Evolutionary conservation across 371 early-diverging fungal species (phyloP).

Genomic region (Zancudomyces culisetae): DNA sequence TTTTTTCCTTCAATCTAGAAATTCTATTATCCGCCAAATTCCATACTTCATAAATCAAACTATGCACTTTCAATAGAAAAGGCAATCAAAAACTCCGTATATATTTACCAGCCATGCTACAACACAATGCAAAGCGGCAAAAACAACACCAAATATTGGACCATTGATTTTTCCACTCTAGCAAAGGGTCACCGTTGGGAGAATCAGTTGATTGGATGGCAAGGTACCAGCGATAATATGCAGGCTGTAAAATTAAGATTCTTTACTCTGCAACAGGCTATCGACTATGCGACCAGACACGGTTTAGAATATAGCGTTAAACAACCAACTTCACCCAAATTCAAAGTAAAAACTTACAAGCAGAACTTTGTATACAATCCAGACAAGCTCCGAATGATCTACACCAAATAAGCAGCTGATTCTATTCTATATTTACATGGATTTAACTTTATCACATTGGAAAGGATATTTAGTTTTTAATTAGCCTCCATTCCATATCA

Average conservation of each 20-base stretch:
- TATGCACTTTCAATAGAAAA: constrained; percentile 22
- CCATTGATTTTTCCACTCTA: constrained; percentile 69
- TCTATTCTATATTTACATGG: too few relatives aligned
- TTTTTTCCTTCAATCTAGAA: too few relatives aligned
- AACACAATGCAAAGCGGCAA: constrained; percentile 73
- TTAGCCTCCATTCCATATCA: too few relatives aligned
- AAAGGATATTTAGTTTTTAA: too few relatives aligned
- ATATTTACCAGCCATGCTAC: constrained; percentile 67
- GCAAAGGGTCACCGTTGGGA: constrained; percentile 66
- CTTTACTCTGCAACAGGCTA: constrained; percentile 66
- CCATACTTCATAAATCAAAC: too few relatives aligned
- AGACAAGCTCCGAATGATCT: constrained; percentile 51
- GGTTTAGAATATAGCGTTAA: constrained; percentile 83
- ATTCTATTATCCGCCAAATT: too few relatives aligned
- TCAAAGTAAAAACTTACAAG: constrained; percentile 65
- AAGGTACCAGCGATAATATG: constrained; percentile 67
- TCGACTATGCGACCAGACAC: constrained; percentile 81
- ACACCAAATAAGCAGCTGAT: constrained; percentile 80
- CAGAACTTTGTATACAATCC: constrained; percentile 76
- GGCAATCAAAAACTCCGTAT: constrained; percentile 44
- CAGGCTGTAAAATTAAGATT: constrained; percentile 77
- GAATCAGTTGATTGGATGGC: constrained; percentile 90
- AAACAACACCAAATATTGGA: constrained; percentile 60
- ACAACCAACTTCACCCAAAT: constrained; percentile 52
- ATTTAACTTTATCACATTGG: too few relatives aligned